These are phyloP conservation scores for Lotmaria passim DNA, from an alignment of 208 protist genomes.

Conservation along the genomic window DNA sequence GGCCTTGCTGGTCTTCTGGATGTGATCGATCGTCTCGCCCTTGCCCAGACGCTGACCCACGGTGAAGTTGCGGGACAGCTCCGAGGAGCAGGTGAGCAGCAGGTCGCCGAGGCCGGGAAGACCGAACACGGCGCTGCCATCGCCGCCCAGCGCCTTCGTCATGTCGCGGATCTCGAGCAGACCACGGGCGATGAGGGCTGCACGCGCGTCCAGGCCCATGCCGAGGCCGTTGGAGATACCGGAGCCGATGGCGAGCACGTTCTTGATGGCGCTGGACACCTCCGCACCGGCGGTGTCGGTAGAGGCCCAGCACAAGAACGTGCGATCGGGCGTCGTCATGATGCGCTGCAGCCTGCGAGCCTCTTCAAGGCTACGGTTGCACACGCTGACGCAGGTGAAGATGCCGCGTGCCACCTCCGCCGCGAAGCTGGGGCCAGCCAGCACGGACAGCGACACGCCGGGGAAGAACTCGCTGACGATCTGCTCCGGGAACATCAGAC, in stretches of 20 bases:
- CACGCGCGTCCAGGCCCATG: not conserved
- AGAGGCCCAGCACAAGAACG: slow-evolving; percentile 81
- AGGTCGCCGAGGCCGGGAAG: slow-evolving; percentile 89
- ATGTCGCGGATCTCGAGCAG: slow-evolving; percentile 64
- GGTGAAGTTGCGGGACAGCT: slow-evolving; percentile 88
- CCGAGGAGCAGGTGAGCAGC: slow-evolving; percentile 85
- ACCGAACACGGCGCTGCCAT: slow-evolving; percentile 75
- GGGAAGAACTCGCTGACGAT: slow-evolving; percentile 79
- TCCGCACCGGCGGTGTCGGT: slow-evolving; percentile 89
- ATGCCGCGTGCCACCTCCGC: slow-evolving; percentile 79
- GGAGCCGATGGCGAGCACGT: slow-evolving; percentile 88
- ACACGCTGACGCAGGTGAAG: slow-evolving; percentile 46
- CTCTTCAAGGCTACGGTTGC: no score
- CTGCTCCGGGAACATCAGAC: slow-evolving; percentile 75
- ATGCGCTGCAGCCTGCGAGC: slow-evolving; percentile 31
- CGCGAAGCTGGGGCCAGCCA: slow-evolving; percentile 90
- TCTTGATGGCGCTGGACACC: slow-evolving; percentile 88
- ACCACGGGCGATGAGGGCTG: not conserved
- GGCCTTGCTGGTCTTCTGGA: slow-evolving; percentile 59
- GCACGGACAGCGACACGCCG: slow-evolving; percentile 50
- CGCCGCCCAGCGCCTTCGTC: slow-evolving; percentile 77
- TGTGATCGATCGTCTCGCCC: slow-evolving; percentile 67
- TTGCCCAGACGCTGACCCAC: slow-evolving; percentile 77
- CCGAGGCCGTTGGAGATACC: slow-evolving; percentile 64
- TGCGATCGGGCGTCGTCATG: slow-evolving; percentile 62